Conservation (phyloP, 208 protist genomes). For the Porcisia deanei region DNA sequence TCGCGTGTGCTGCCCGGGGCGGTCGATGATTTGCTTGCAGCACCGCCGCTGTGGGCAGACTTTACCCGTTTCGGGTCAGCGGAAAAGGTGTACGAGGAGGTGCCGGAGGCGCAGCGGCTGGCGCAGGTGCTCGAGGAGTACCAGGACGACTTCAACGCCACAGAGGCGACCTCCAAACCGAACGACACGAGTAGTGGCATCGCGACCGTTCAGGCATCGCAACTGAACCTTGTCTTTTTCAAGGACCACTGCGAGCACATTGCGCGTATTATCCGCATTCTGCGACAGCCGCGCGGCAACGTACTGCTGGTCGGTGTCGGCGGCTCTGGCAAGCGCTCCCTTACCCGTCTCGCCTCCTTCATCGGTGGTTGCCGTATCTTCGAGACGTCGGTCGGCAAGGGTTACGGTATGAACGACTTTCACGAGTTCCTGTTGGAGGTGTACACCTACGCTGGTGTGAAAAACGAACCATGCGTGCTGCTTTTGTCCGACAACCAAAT, state of each 20-base stretch:
- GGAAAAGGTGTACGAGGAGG: conserved; percentile 91
- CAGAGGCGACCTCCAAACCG: conserved; percentile 33
- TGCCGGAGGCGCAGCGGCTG: conserved; percentile 70
- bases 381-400: conserved; percentile 92
- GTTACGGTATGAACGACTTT: conserved; percentile 93
- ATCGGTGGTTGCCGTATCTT: conserved; percentile 92
- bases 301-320: conserved; percentile 97
- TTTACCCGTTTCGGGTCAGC: conserved; percentile 90
- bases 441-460: conserved; percentile 90
- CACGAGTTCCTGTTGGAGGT: conserved; percentile 92
- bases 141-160: conserved; percentile 94
- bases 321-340: conserved; percentile 96
- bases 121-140: conserved; percentile 87
- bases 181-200: conserved; percentile 13
- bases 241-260: conserved; percentile 96
- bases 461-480: conserved; percentile 91
- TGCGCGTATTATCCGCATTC: conserved; percentile 94
- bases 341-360: conserved; percentile 93
- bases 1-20: conserved; percentile 67
- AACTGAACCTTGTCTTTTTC: conserved; percentile 93
- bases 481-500: conserved; percentile 97
- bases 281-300: conserved; percentile 97
- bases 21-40: background rate
- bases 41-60: conserved; percentile 94
- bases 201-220: conserved; percentile 36